phyloP scores from a whole-genome alignment of 352 stramenopile species.

The Phytophthora aleatoria region DNA sequence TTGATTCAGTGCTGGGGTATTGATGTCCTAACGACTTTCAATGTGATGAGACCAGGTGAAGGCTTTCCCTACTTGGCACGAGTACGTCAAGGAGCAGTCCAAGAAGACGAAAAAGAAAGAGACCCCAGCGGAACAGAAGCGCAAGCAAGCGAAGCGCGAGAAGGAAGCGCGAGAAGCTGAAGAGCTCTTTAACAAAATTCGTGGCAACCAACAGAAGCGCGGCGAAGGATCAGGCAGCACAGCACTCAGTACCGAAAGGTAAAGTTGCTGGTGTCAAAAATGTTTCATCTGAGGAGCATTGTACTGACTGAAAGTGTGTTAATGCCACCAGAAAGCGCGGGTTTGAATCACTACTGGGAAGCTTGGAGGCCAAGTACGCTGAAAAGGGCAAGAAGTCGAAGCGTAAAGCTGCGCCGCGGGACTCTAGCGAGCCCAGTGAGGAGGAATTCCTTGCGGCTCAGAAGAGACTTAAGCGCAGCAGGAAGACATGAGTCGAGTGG shows the following conservation, averaged over 20 bases:
- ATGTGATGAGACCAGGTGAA: slow-evolving; percentile 34
- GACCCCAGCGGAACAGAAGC: slow-evolving; percentile 44
- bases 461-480: slow-evolving; percentile 48
- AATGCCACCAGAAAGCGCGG: slow-evolving; percentile 46
- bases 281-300: background rate
- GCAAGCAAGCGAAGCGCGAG: slow-evolving; percentile 53
- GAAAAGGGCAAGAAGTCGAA: slow-evolving; percentile 55
- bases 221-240: slow-evolving; percentile 33
- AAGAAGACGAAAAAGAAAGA: slow-evolving; percentile 46
- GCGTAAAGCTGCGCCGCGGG: slow-evolving; percentile 19
- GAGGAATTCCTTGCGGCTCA: slow-evolving; percentile 69
- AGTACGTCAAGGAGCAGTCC: slow-evolving; percentile 47
- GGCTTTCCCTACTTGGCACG: slow-evolving; percentile 44
- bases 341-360: slow-evolving; percentile 63
- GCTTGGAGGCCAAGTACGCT: slow-evolving; percentile 68
- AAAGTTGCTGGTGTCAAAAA: slow-evolving; percentile 6
- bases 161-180: slow-evolving; percentile 70
- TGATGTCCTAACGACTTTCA: background rate
- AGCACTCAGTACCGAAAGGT: slow-evolving; percentile 52
- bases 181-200: slow-evolving; percentile 65
- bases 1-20: background rate
- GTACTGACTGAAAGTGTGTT: slow-evolving; percentile 10
- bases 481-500: slow-evolving; percentile 37
- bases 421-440: slow-evolving; percentile 50
- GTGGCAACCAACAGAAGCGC: slow-evolving; percentile 50